A percentile compares a stretch with the other conserved stretches of the same genome.
Conservation (phyloP, 2,329 filamentous ascomycete genomes). For the Fusarium verticillioides region DNA sequence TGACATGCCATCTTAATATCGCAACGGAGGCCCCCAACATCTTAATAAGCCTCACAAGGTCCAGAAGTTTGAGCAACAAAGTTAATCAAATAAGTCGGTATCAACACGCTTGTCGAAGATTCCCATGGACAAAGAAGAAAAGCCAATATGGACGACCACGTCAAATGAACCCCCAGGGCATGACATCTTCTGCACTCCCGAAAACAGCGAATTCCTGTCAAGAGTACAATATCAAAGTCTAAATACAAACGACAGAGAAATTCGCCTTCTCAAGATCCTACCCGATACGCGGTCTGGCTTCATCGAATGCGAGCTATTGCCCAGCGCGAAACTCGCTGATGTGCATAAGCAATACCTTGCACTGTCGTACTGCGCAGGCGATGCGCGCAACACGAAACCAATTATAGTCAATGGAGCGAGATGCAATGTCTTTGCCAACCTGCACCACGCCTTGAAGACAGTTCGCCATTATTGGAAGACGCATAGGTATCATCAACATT, state of each 20-base stretch:
- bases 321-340: neutral
- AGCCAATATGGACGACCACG: fast-evolving
- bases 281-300: fast-evolving
- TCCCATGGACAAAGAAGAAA: neutral
- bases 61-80: neutral
- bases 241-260: fast-evolving
- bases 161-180: neutral
- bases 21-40: neutral
- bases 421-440: neutral
- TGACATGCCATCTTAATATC: neutral
- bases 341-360: neutral
- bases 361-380: neutral
- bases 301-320: neutral
- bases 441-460: neutral
- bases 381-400: neutral
- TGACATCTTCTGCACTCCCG: constrained; percentile 22
- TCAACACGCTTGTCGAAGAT: fast-evolving
- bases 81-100: fast-evolving
- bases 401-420: neutral
- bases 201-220: constrained; percentile 1
- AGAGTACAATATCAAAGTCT: neutral
- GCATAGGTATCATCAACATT: neutral
- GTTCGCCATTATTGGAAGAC: neutral
- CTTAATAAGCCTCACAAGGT: too few relatives aligned
- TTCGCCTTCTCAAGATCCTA: neutral